A percentile compares a stretch with the other conserved stretches of the same genome.
Conservation (phyloP, 176 grass and related monocot genomes). For the Raddia distichophylla region DNA sequence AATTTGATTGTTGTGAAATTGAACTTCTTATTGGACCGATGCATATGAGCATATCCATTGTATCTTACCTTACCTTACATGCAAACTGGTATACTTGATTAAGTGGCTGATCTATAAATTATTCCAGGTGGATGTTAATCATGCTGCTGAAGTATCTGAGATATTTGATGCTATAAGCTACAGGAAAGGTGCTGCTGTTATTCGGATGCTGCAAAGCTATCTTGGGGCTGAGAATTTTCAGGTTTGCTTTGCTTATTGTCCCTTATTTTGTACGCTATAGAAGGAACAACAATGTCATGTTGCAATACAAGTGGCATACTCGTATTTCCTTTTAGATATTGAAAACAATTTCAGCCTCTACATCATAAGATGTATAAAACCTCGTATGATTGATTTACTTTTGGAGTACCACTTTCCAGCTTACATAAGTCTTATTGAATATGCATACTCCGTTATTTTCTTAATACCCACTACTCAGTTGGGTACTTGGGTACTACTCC, state of each 20-base stretch:
- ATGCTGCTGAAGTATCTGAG: slow-evolving; percentile 93
- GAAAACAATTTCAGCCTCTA: too few species aligned
- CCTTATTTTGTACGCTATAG: not conserved
- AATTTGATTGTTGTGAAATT: not conserved
- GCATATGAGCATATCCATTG: slow-evolving; percentile 1
- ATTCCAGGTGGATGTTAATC: slow-evolving; percentile 91
- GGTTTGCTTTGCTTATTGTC: slow-evolving; percentile 53
- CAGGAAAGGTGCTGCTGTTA: slow-evolving; percentile 94
- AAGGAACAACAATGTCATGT: not conserved
- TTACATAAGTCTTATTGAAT: not conserved
- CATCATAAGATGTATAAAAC: too few species aligned
- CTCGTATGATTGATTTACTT: slow-evolving; percentile 10
- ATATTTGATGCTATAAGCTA: slow-evolving; percentile 99
- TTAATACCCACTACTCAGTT: not conserved
- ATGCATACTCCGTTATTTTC: slow-evolving; percentile 12
- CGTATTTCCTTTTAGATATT: not conserved
- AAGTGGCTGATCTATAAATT: slow-evolving; percentile 29
- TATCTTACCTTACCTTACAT: not conserved
- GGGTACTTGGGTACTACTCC: not conserved
- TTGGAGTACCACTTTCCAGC: not conserved
- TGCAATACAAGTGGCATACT: not conserved
- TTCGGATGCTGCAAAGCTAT: slow-evolving; percentile 97
- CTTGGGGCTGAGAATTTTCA: slow-evolving; percentile 95
- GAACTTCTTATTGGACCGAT: not conserved
- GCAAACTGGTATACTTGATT: not conserved